Evolutionary conservation across 1,284 basidiomycete species (phyloP).

Genomic region (Mixia osmundae): DNA sequence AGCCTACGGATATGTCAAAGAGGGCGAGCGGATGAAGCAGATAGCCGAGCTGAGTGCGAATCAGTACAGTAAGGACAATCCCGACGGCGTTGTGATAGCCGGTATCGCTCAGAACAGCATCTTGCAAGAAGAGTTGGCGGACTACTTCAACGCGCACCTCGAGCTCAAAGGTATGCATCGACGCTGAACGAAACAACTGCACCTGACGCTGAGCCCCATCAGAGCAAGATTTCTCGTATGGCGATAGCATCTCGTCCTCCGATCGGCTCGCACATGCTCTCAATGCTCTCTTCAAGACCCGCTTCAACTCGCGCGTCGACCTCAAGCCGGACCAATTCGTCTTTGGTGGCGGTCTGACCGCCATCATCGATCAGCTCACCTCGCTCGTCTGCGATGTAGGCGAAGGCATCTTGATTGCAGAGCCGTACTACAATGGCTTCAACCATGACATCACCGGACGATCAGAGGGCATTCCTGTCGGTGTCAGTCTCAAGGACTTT

Average conservation of each 20-base stretch:
- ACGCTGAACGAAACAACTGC: too few species aligned
- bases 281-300: conserved; percentile 1
- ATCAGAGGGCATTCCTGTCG: conserved; percentile 20
- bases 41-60: too few species aligned
- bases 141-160: neutral
- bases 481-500: conserved; percentile 7
- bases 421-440: conserved; percentile 20
- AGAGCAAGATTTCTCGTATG: too few species aligned
- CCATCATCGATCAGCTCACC: conserved; percentile 24
- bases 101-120: neutral
- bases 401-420: conserved; percentile 23
- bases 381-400: conserved; percentile 24
- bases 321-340: conserved; percentile 17
- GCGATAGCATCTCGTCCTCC: too few species aligned
- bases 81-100: too few species aligned
- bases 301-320: conserved; percentile 10
- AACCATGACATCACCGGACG: conserved; percentile 11
- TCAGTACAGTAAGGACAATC: too few species aligned
- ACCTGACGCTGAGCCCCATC: too few species aligned
- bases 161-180: too few species aligned
- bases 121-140: neutral
- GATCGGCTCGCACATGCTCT: conserved; percentile 8
- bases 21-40: too few species aligned
- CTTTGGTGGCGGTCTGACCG: conserved; percentile 14
- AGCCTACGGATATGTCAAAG: too few species aligned